Evolutionary conservation across 768 basidiomycete genomes (phyloP), one percentile per base, ranked within the genome.

Genomic region (Russula ochroleuca): DNA sequence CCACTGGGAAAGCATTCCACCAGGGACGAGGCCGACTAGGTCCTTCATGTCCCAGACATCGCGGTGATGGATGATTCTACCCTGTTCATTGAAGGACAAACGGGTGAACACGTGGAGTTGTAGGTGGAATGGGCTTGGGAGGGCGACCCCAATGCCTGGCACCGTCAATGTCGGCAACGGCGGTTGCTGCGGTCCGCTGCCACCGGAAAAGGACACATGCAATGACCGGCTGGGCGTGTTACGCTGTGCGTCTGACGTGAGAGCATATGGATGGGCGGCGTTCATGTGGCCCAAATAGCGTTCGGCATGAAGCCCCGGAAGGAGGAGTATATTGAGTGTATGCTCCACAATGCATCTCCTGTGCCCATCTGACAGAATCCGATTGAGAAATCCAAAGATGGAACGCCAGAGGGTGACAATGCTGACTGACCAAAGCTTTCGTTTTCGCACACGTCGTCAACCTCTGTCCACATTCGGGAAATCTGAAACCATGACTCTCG

Each of bases 21-120:
- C 88, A 4, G 90, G 90, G 10, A 90, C 71, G 45, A 91, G 80
- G 41, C 85, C 84, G 69, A 90, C 77, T 62, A 92, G 77, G 71
- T 93, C 91, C 71, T 86, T 84, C 48, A 90, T 78, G 68, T 92
- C 89, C 88, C 88, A 92, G 43, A 88, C 79, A 70, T 92, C 91
- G 33, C 88, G 81, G 71, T 94, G 91, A 69, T 85, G 82, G 5
- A 88, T 86, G 65, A 93, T 85, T 63, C 81, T 82, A n/a, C 87
- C 88, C 70, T 86, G 85, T 68, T 92, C 90, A 73, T 92, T 92
- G 74, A 93, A 90, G 37, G 82, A 80, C 40, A 92, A 80, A 33
- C 85, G 82, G 5, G 89, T 88, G 61, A 88, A 79, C 54, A 92
- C 81, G 52, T 81, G 87, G 6, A 93, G 80, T 69, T 83, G 80